Percentiles rank a stretch among this genome's conserved stretches.
Conservation (phyloP, 257 asterid species). For the Ilex aquifolium region DNA sequence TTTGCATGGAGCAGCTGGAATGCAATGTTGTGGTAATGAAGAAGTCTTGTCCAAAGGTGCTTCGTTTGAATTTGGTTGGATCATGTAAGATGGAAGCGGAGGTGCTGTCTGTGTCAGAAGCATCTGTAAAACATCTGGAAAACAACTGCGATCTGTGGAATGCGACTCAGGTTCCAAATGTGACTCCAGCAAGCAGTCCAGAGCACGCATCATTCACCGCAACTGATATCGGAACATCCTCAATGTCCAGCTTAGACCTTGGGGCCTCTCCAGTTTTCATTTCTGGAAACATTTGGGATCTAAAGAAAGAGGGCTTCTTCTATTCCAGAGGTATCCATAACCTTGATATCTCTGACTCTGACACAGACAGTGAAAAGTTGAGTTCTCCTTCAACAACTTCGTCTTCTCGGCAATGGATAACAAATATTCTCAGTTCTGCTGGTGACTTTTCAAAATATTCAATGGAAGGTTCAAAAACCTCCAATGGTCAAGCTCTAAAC, state of each 20-base stretch:
- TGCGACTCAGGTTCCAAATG: constrained; percentile 60
- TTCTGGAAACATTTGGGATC: constrained; percentile 43
- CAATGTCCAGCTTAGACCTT: constrained; percentile 48
- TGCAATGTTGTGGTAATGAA: constrained; percentile 72
- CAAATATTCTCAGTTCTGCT: constrained; percentile 43
- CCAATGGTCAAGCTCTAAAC: constrained; percentile 21
- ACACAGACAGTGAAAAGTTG: constrained; percentile 48
- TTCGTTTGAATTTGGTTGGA: constrained; percentile 61
- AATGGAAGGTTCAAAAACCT: constrained; percentile 24
- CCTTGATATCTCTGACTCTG: constrained; percentile 43
- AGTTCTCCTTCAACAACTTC: constrained; percentile 48
- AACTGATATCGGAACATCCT: constrained; percentile 40
- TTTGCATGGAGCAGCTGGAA: constrained; percentile 66
- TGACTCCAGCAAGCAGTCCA: constrained; percentile 83
- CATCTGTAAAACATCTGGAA: constrained; percentile 11
- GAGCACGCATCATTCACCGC: constrained; percentile 37
- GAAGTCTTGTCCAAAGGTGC: constrained; percentile 57
- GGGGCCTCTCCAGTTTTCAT: constrained; percentile 38
- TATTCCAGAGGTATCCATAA: constrained; percentile 13
- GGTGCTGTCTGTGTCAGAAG: constrained; percentile 19
- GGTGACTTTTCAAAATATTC: constrained; percentile 36
- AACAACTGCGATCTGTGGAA: constrained; percentile 26
- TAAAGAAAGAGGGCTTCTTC: constrained; percentile 31
- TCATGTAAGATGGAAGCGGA: constrained; percentile 24
- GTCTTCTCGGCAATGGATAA: constrained; percentile 49